Base-by-base conservation (phyloP, 2,329 filamentous ascomycete species). In the Curvularia hawaiiensis region DNA sequence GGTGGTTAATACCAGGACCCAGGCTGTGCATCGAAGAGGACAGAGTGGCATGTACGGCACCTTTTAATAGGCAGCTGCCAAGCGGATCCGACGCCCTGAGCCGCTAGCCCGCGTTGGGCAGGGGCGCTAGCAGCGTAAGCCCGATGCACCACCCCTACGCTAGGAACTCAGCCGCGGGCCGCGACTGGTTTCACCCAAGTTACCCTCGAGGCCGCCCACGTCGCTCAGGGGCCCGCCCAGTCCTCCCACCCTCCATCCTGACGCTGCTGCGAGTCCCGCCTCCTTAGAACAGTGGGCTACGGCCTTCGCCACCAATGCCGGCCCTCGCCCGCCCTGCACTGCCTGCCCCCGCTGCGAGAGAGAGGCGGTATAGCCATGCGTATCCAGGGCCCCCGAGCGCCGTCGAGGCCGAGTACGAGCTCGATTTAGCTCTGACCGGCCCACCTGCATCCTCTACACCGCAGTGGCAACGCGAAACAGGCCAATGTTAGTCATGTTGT, bases 1-100 rank as follows among this genome's bases (percentile, higher is more conserved):
- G 59, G 61, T 63, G 61, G 57, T 59, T 64, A 61, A 57, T 52
- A 66, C 52, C 65, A 65, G 57, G 63, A 62, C 60, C 52, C 60
- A 63, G 58, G 64, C 66, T 72, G 69, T 70, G 69, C 65, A 54
- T 57, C 38, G 55, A 62, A 62, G 51, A 55, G 54, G 62, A 55
- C 61, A 69, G 52, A 61, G 71, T 74, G 71, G 72, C 72, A 69
- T 67, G 60, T 70, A 52, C 26, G 63, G 63, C 67, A 68, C 66
- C 66, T 73, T 76, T 75, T 74, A 73, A 68, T 63, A 73, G 69
- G 68, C 65, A 64, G 57, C 62, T 51, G 58, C 56, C 46, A 58
- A 63, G 58, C 52, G 43, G 50, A 47, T 48, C 41, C 38, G 46
- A 50, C 47, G 56, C 63, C 66, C 66, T 64, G 59, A 49, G 50